Conservation (phyloP, 371 early-diverging fungal species). For the Mortierella polycephala region DNA sequence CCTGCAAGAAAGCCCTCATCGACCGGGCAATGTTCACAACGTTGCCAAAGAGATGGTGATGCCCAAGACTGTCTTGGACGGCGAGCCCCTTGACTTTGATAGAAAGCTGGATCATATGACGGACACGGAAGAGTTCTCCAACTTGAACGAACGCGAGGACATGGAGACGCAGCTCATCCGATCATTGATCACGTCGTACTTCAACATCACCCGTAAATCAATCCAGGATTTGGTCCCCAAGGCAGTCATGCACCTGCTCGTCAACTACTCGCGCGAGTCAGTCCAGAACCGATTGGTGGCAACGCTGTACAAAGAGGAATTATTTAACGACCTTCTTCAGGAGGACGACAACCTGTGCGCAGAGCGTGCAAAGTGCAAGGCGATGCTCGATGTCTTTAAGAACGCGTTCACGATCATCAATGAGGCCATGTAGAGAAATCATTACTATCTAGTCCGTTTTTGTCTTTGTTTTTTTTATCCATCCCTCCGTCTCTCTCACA, state of each 20-base stretch:
- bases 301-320: constrained; percentile 81
- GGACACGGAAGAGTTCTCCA: constrained; percentile 53
- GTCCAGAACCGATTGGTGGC: constrained; percentile 88
- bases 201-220: constrained; percentile 84
- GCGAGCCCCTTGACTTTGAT: constrained; percentile 54
- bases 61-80: constrained; percentile 59
- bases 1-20: constrained; percentile 19
- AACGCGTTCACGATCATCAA: constrained; percentile 82
- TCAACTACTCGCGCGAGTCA: constrained; percentile 78
- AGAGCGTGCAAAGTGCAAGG: constrained; percentile 81
- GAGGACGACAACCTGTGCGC: constrained; percentile 82
- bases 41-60: constrained; percentile 56
- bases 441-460: neutral
- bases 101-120: constrained; percentile 55
- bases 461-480: constrained; percentile 3
- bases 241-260: constrained; percentile 89
- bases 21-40: constrained; percentile 22
- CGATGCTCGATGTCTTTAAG: constrained; percentile 82
- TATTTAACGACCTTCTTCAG: constrained; percentile 77
- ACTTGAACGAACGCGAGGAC: constrained; percentile 76
- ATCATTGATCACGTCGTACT: constrained; percentile 84
- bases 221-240: constrained; percentile 94
- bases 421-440: constrained; percentile 67
- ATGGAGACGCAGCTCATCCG: constrained; percentile 87
- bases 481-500: neutral